Base-by-base conservation (phyloP, 2,329 filamentous ascomycete species). In the Colletotrichum graminicola region DNA sequence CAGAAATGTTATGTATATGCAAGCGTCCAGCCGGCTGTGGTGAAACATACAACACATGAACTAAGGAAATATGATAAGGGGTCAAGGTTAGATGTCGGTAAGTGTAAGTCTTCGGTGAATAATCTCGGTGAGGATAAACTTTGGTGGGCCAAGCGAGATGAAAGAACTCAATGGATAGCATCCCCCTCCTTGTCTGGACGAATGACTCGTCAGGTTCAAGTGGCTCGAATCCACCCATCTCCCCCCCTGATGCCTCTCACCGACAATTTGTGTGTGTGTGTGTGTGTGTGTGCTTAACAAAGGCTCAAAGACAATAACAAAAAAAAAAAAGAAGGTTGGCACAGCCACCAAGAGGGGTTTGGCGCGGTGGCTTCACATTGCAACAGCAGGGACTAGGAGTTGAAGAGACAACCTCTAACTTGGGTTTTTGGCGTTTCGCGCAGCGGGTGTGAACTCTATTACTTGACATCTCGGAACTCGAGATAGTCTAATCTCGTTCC, bases 141-240 rank as follows among this genome's bases (percentile, higher is more conserved):
- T 23, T 23, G 49, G 36, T 29, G 23, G 55, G 51, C 26, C 41
- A 67, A 71, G 68, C 64, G 68, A 71, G 52, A 71, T 71, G 57
- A 71, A 62, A 39, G 41, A 18, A 36, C 64, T 41, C 21, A 32
- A n/a, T 23, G 39, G 68, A 51, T 57, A 57, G 43, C 57, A 1
- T 62, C 14, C n/a, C 14, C n/a, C 5, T 62, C 7, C 21, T 62
- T 41, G 11, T 34, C 51, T 67, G 43, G 67, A 71, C 67, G 36
- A 71, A 71, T 71, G 64, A 71, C 57, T 71, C 64, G 68, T 12
- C 41, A 7, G 32, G 16, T 10, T 41, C 21, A 36, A 67, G 52
- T 59, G 68, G 57, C 57, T 26, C 64, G 43, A 51, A 47, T 39
- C 26, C 45, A 45, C 41, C 41, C 43, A 10, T 18, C 0, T 14